Evolutionary conservation across 2,329 filamentous ascomycete species (phyloP).

Genomic region (Cladosporium cucumerinum): DNA sequence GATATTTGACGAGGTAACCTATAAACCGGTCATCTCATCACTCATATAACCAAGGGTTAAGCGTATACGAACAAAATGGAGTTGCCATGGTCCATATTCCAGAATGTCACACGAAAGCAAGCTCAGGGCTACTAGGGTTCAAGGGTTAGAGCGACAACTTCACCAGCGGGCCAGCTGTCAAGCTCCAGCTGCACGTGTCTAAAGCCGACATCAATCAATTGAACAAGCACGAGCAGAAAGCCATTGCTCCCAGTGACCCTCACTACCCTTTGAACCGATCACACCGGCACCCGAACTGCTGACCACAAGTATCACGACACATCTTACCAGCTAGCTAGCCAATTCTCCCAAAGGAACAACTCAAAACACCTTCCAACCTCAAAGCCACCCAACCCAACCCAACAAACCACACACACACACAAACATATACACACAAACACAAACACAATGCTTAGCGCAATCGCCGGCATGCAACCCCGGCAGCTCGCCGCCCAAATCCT

Average conservation of each 20-base stretch:
- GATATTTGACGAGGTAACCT: neutral
- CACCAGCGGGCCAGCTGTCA: neutral
- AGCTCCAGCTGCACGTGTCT: neutral
- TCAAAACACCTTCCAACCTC: too few relatives aligned
- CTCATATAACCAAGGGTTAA: neutral
- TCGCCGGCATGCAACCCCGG: conserved; percentile 68
- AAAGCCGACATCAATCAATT: neutral
- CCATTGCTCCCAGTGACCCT: neutral
- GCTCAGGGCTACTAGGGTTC: neutral
- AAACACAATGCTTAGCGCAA: conserved; percentile 61
- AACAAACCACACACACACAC: neutral
- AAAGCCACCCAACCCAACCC: too few relatives aligned
- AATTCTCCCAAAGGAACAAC: neutral
- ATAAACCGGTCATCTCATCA: neutral
- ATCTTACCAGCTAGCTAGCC: neutral
- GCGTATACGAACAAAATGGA: neutral
- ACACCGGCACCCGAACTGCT: rapidly evolving
- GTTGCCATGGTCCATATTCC: neutral
- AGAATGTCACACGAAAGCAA: neutral
- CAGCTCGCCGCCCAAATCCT: conserved; percentile 78
- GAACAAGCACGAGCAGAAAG: neutral
- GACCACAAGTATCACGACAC: neutral
- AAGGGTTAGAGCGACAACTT: neutral
- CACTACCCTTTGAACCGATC: neutral
- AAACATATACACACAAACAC: neutral